Evolutionary conservation across 192 early-diverging fungal genomes (phyloP), one percentile per base, ranked within the genome.

Genomic region (Haplosporangium gracile): DNA sequence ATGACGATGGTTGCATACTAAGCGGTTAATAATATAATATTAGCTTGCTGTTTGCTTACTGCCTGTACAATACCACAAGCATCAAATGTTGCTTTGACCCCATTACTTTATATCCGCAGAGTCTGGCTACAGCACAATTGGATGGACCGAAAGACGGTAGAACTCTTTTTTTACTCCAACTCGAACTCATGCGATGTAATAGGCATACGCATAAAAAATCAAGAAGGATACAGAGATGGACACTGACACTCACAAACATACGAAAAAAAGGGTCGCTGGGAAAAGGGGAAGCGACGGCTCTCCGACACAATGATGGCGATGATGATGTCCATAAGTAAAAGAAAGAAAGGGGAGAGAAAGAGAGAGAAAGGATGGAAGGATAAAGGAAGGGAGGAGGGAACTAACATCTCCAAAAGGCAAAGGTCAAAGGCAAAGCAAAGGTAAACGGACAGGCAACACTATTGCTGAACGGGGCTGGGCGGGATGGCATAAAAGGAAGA

Each of bases 201-300:
- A 32, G 26, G 11, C 29, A 15, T 10, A 29, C 11, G 60, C 29
- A 65, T 13, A 65, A 65, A 4, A 65, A 65, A 32, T 32, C 9
- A 65, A 65, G 26, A 32, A 13, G 60, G 60, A 65, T 65, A 32
- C 60, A 20, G 5, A 22, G 18, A 51, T 51, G 49, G 49, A 51
- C 9, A 65, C 60, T 32, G 6, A 9, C n/a, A 7, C 49, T 45
- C 43, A 55, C 16, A 55, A 55, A 60, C 57, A 29, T 5, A 26
- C n/a, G 24, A 60, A 13, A 65, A 69, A 42, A 70, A 70, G 69
- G 40, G 69, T 40, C 40, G 69, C 22, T 70, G 38, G 69, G 69
- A 38, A 70, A 40, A 42, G 40, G 34, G 39, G 69, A 40, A 16
- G 13, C 24, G 42, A 22, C 43, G 24, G 26, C 22, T 40, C 24